Percentiles rank a stretch among this genome's conserved stretches.
Conservation (phyloP, 2,329 filamentous ascomycete genomes). For the Exutisphaerella laricina region DNA sequence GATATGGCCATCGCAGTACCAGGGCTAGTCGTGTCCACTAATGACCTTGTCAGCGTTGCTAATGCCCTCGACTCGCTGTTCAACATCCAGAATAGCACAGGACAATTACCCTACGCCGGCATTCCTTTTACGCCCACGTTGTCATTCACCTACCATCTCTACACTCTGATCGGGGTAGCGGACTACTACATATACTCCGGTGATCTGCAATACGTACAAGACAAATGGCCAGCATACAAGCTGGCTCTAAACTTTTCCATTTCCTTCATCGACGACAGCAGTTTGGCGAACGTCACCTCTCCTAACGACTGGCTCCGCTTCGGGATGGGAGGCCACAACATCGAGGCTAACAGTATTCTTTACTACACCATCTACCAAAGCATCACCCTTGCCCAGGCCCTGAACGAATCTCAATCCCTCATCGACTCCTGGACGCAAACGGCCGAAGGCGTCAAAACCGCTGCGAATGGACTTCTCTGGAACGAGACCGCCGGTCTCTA, state of each 20-base stretch:
- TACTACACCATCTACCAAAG: slow-evolving; percentile 51
- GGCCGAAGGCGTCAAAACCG: slow-evolving; percentile 44
- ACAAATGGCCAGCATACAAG: slow-evolving; percentile 43
- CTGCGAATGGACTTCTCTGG: slow-evolving; percentile 43
- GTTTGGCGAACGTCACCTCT: slow-evolving; percentile 44
- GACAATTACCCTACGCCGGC: slow-evolving; percentile 28
- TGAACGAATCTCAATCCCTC: slow-evolving; percentile 39
- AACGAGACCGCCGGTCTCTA: slow-evolving; percentile 31
- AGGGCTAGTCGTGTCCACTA: slow-evolving; percentile 45
- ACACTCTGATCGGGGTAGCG: slow-evolving; percentile 43
- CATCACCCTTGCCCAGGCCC: slow-evolving; percentile 46
- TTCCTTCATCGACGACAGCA: slow-evolving; percentile 39
- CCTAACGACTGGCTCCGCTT: slow-evolving; percentile 45
- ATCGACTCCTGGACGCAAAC: slow-evolving; percentile 32
- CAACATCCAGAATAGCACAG: slow-evolving; percentile 26
- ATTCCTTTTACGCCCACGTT: slow-evolving; percentile 28
- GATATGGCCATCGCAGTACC: slow-evolving; percentile 53
- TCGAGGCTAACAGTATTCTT: slow-evolving; percentile 44
- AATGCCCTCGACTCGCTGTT: slow-evolving; percentile 30
- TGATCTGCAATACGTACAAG: slow-evolving; percentile 36
- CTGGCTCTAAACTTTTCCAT: slow-evolving; percentile 41
- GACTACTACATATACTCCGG: slow-evolving; percentile 40
- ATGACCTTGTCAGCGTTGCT: slow-evolving; percentile 36
- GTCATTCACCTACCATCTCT: slow-evolving; percentile 53
- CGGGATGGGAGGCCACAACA: slow-evolving; percentile 48